These are phyloP conservation scores for Acorus gramineus DNA, from an alignment of 106 monocot species.

Conservation along the genomic window DNA sequence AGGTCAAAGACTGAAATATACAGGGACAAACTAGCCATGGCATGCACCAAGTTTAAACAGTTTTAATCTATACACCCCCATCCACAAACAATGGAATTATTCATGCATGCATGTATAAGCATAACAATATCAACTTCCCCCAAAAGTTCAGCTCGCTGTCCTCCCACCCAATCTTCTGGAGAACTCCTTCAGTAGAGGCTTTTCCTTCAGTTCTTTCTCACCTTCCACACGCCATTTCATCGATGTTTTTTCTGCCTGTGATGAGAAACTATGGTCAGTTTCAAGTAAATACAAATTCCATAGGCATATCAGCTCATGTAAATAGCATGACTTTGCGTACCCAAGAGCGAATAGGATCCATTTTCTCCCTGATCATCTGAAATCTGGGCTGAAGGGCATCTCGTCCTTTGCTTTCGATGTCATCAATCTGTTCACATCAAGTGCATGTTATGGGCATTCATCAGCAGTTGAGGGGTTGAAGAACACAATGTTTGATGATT, in stretches of 20 bases:
- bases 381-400: slow-evolving; percentile 9
- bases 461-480: too few species aligned
- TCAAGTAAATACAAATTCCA: neutral
- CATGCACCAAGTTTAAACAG: too few species aligned
- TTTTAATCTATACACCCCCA: too few species aligned
- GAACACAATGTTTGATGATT: too few species aligned
- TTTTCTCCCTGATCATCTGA: slow-evolving; percentile 2
- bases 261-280: neutral
- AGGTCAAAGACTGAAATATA: too few species aligned
- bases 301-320: neutral
- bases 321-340: neutral
- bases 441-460: too few species aligned
- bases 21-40: too few species aligned
- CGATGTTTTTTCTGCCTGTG: slow-evolving; percentile 4
- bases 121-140: too few species aligned
- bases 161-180: neutral
- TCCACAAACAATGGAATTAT: too few species aligned
- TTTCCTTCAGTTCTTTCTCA: slow-evolving; percentile 5
- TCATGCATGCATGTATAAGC: too few species aligned
- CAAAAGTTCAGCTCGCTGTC: neutral
- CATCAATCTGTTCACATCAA: slow-evolving; percentile 4
- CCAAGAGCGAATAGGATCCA: slow-evolving; percentile 3
- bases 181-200: slow-evolving; percentile 8
- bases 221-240: slow-evolving; percentile 14
- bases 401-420: slow-evolving; percentile 5